Base-by-base conservation (phyloP, 352 stramenopile species). In the Pythium volutum region DNA sequence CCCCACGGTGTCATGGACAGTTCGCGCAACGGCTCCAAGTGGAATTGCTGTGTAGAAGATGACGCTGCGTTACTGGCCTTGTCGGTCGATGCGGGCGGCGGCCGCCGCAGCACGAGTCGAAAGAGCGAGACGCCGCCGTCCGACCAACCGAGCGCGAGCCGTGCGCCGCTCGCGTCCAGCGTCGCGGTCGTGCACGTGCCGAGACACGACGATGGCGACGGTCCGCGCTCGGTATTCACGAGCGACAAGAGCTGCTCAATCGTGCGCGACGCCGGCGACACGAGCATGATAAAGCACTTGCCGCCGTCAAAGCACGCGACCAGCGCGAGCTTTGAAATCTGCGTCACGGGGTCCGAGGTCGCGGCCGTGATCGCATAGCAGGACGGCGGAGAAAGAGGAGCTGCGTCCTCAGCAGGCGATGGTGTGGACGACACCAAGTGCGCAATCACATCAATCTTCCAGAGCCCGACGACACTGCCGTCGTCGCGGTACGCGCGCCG, bases 201-300 rank as follows among this genome's bases (percentile, higher is more conserved):
- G 38, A 67, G 73, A 39, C 67, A 74, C 16, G 55, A 38, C 16
- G 55, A 38, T 0, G 66, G 54, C 0, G 68, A 58, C 12, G 61
- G 64, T 14, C 39, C 55, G 27, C 72, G 69, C 45, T 87, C 70
- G 3, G 77, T 86, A 62, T 90, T 90, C 36, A 90, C 76, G 25
- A 92, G 79, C 31, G 83, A 92, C 14, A 92, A 57, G 18, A 92
- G 61, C 56, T 91, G 83, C 23, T 90, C 73, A 48, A 93, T 90
- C 50, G 66, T 69, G 33, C 88, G 88, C n/a, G 64, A 58, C 1
- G 56, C 42, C 0, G 81, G 81, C 22, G 79, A 76, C 5, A 93
- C 53, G 55, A 88, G 58, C 74, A 93, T 81, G 57, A 93, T 87
- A 52, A 93, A 93, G 57, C 83, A 93, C 57, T 86, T 88, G 43